Evolutionary conservation across 257 asterid genomes (phyloP), one percentile per base, ranked within the genome.

Genomic region (Rubia yunnanensis): DNA sequence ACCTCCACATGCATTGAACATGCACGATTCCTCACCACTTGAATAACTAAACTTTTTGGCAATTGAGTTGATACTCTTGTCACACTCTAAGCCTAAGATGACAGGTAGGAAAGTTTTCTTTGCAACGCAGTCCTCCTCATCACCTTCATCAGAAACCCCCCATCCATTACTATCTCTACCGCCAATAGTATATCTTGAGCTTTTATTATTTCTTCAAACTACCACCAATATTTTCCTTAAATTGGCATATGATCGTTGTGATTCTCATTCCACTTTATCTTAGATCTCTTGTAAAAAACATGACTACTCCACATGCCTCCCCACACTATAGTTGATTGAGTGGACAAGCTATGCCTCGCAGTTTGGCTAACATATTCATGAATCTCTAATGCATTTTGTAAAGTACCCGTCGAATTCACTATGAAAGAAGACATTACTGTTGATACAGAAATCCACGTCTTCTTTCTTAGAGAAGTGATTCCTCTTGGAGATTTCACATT

Each of bases 251-350:
- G 75, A 48, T 52, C 68, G 10, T 38, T 81, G 56, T 30, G 58
- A 49, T 61, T 38, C 74, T 80, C 72, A 64, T 73, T 69, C 64
- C 70, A 80, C 70, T 64, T 83, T 67, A 81, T 80, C 75, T 54
- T 79, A 77, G 72, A 53, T 73, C 72, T 76, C 72, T 76, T 81
- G 57, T 75, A 81, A 83, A 75, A 58, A 55, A 84, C 68, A 75
- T 69, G 71, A 65, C 64, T 69, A 50, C 64, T 57, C 18, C 83
- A 57, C 27, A 76, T 78, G 60, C 79, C 83, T 69, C 44, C 65
- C 22, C 72, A 46, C 70, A 65, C 72, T n/a, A n/a, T n/a, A n/a
- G n/a, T n/a, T 59, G 69, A 56, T 67, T 36, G 75, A 36, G 61
- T 67, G 34, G 71, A 66, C n/a, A n/a, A n/a, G n/a, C 58, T 59